Conservation (phyloP, 2,329 filamentous ascomycete genomes). For the Cladophialophora immunda region DNA sequence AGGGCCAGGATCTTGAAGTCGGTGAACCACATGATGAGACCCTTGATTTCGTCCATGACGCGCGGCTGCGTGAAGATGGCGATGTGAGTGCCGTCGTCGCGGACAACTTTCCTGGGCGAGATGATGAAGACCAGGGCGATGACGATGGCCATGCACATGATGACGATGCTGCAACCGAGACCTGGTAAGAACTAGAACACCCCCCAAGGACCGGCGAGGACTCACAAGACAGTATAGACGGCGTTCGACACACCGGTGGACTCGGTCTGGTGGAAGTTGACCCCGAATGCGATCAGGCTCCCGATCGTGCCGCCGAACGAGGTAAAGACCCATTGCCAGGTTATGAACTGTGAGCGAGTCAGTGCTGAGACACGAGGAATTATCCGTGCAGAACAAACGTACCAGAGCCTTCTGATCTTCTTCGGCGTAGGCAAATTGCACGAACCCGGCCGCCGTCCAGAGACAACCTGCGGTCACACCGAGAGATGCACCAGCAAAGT, state of each 20-base stretch:
- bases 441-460: constrained; percentile 34
- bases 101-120: constrained; percentile 35
- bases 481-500: constrained; percentile 28
- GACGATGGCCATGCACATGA: constrained; percentile 33
- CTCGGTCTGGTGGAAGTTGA: constrained; percentile 35
- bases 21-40: constrained; percentile 27
- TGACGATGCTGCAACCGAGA: constrained; percentile 27
- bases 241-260: constrained; percentile 35
- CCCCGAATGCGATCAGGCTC: constrained; percentile 37
- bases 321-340: constrained; percentile 36
- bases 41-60: constrained; percentile 35
- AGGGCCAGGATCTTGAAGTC: constrained; percentile 30
- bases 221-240: constrained; percentile 37
- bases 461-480: constrained; percentile 34
- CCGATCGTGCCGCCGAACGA: constrained; percentile 34
- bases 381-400: neutral
- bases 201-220: neutral
- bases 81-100: constrained; percentile 40
- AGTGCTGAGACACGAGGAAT: neutral
- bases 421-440: constrained; percentile 36
- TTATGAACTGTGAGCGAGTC: constrained; percentile 28
- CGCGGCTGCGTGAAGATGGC: constrained; percentile 37
- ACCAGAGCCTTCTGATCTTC: constrained; percentile 36
- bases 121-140: constrained; percentile 31
- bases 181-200: neutral